These are phyloP conservation scores for Trichopus zeylanicus DNA, from an alignment of 116 monocot species.

Conservation along the genomic window DNA sequence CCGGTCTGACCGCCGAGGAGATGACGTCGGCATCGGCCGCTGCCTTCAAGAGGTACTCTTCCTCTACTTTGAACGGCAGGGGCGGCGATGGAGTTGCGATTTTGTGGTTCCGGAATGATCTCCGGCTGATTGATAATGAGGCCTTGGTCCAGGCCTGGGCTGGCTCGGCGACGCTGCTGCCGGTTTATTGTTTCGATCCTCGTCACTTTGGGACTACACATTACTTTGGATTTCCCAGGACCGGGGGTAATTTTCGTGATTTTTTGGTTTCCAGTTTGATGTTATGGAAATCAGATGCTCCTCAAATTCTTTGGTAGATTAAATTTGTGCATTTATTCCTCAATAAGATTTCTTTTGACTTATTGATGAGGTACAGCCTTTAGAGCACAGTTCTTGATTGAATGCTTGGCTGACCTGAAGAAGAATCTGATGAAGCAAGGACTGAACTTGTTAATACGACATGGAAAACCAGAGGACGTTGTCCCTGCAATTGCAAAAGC, in stretches of 20 bases:
- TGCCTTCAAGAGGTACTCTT: slow-evolving; percentile 27
- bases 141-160: slow-evolving; percentile 48
- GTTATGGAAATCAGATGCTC: too few species aligned
- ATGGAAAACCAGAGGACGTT: slow-evolving; percentile 84
- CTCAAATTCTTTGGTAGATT: neutral
- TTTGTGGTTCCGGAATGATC: slow-evolving; percentile 90
- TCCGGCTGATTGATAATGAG: slow-evolving; percentile 83
- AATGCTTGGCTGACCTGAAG: slow-evolving; percentile 64
- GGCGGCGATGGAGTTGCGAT: slow-evolving; percentile 55
- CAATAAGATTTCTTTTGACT: too few species aligned
- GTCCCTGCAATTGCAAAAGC: slow-evolving; percentile 65
- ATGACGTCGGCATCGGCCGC: slow-evolving; percentile 22
- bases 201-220: slow-evolving; percentile 52
- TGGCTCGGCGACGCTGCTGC: slow-evolving; percentile 51
- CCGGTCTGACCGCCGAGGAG: slow-evolving; percentile 38
- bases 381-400: slow-evolving; percentile 75
- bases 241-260: too few species aligned
- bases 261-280: too few species aligned
- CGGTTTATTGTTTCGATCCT: slow-evolving; percentile 80
- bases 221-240: slow-evolving; percentile 84
- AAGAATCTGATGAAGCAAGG: slow-evolving; percentile 53
- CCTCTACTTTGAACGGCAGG: slow-evolving; percentile 22
- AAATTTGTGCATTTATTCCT: neutral
- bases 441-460: slow-evolving; percentile 46
- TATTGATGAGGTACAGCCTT: slow-evolving; percentile 26